Evolutionary conservation across 1,284 basidiomycete genomes (phyloP).

Genomic region (Coniophora puteana): DNA sequence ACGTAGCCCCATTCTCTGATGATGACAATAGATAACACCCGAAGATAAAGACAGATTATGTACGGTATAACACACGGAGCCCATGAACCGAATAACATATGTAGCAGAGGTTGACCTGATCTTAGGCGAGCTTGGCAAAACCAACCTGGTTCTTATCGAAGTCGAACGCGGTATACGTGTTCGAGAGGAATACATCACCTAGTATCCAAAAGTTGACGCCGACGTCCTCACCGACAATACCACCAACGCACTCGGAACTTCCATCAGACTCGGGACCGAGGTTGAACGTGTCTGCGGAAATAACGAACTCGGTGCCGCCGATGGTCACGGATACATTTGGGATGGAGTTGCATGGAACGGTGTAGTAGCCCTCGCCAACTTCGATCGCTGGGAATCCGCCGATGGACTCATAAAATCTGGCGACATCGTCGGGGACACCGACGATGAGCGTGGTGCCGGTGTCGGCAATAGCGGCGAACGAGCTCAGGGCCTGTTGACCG

Average conservation of each 20-base stretch:
- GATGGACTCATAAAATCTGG: constrained; percentile 42
- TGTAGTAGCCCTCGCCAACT: constrained; percentile 7
- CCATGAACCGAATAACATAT: too few species aligned
- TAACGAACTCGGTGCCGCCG: constrained; percentile 21
- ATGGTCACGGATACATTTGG: constrained; percentile 22
- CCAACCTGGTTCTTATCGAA: constrained; percentile 20
- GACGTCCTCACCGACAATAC: constrained; percentile 22
- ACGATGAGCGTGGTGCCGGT: constrained; percentile 28
- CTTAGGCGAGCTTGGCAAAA: constrained; percentile 26
- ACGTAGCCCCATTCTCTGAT: too few species aligned
- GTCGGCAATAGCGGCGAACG: constrained; percentile 28
- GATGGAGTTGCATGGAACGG: constrained; percentile 24
- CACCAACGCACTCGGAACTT: constrained; percentile 22
- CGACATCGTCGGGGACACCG: constrained; percentile 25
- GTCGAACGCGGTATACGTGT: constrained; percentile 26
- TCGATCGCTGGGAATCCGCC: constrained; percentile 35
- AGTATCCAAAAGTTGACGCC: constrained; percentile 27
- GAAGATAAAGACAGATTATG: too few species aligned
- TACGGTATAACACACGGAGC: too few species aligned
- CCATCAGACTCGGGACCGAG: constrained; percentile 19
- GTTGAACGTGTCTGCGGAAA: constrained; percentile 26
- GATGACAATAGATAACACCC: too few species aligned
- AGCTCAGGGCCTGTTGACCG: constrained; percentile 20
- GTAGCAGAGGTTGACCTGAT: too few species aligned
- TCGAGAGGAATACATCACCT: constrained; percentile 27